Conservation (phyloP, 1,284 basidiomycete genomes). For the Leccinum ponderosum region DNA sequence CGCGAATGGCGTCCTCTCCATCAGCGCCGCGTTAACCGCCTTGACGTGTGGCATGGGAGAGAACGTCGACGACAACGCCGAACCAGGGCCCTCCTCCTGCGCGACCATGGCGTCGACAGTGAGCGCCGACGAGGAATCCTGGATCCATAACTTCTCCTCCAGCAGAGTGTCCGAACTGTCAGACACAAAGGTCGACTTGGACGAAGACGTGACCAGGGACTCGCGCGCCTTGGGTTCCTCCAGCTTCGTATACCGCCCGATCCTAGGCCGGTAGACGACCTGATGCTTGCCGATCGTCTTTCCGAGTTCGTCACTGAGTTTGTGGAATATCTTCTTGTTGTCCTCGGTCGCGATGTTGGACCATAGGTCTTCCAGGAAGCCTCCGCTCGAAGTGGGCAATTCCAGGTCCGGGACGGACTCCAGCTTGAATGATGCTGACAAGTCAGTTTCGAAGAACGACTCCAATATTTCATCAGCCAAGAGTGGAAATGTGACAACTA, state of each 20-base stretch:
- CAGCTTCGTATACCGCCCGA: constrained; percentile 80
- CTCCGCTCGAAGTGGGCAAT: constrained; percentile 54
- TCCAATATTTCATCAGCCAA: constrained; percentile 94
- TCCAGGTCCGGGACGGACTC: constrained; percentile 70
- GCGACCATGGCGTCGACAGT: constrained; percentile 34
- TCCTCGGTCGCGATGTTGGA: constrained; percentile 86
- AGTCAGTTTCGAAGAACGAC: constrained; percentile 90
- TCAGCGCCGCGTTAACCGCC: constrained; percentile 79
- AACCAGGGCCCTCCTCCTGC: constrained; percentile 27
- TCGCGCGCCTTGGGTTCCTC: constrained; percentile 89
- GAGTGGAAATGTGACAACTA: too few species aligned
- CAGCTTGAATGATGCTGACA: constrained; percentile 85
- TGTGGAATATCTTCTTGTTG: constrained; percentile 84
- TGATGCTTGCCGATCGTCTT: constrained; percentile 92
- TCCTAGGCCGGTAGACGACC: constrained; percentile 77
- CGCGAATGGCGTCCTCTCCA: constrained; percentile 90
- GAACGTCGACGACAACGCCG: constrained; percentile 39
- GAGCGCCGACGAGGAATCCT: constrained; percentile 43
- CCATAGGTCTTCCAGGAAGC: constrained; percentile 84
- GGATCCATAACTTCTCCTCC: constrained; percentile 12
- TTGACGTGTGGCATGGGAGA: constrained; percentile 68
- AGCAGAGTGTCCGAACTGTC: constrained; percentile 22
- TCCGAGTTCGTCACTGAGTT: constrained; percentile 90
- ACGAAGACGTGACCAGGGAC: constrained; percentile 72
- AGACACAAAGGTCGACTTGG: constrained; percentile 46